These are phyloP conservation scores for Metarhizium guizhouense DNA, from an alignment of 2,329 filamentous ascomycete genomes.

Conservation along the genomic window DNA sequence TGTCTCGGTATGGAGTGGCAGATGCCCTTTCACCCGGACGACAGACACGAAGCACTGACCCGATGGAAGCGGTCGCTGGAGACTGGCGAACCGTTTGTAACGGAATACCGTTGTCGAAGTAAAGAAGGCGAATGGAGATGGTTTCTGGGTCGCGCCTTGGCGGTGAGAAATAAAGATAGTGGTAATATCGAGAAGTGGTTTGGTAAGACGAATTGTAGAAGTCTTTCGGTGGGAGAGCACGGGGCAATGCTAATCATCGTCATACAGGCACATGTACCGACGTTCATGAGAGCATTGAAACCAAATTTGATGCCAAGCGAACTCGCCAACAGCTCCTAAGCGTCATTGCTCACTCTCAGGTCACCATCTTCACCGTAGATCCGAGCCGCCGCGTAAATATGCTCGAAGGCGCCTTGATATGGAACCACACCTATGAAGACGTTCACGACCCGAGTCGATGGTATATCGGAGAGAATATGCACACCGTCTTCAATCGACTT, in stretches of 20 bases:
- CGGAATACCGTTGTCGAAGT: conserved; percentile 61
- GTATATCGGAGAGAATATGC: conserved; percentile 53
- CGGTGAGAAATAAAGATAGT: conserved; percentile 54
- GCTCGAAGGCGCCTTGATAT: conserved; percentile 58
- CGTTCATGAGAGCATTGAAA: conserved; percentile 64
- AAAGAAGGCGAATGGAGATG: conserved; percentile 65
- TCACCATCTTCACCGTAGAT: conserved; percentile 69
- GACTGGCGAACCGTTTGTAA: conserved; percentile 60
- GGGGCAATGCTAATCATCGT: not conserved
- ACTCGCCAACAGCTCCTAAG: conserved; percentile 62
- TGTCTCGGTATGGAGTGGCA: conserved; percentile 56
- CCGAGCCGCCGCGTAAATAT: conserved; percentile 52
- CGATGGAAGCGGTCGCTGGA: conserved; percentile 54
- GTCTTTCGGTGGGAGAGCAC: not conserved
- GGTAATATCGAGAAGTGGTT: conserved; percentile 72
- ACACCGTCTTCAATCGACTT: conserved; percentile 51
- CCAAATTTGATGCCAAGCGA: conserved; percentile 55
- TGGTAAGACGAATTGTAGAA: conserved; percentile 31
- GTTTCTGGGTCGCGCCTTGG: conserved; percentile 67
- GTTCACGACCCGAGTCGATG: conserved; percentile 32
- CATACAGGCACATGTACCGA: conserved; percentile 60
- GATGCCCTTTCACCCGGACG: conserved; percentile 60
- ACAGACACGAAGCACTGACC: conserved; percentile 44
- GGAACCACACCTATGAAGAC: conserved; percentile 34
- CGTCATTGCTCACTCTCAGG: conserved; percentile 65